These are phyloP conservation scores for Violaceomyces palustris DNA, from an alignment of 1,284 basidiomycete species.

Conservation along the genomic window DNA sequence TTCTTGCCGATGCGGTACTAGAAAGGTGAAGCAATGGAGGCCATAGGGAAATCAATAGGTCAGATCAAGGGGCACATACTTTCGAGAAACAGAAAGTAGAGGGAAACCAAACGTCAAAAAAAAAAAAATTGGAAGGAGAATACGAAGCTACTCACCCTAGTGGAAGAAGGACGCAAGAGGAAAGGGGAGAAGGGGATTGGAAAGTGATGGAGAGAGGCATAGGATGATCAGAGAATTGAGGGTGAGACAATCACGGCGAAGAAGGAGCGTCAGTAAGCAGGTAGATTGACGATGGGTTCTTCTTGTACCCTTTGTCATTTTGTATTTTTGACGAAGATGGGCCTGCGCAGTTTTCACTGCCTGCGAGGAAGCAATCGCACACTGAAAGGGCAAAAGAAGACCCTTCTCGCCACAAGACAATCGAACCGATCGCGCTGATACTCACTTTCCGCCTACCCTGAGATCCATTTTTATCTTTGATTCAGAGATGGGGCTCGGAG, in stretches of 20 bases:
- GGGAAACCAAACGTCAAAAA: neutral
- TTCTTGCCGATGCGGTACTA: constrained; percentile 87
- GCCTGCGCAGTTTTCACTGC: neutral
- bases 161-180: neutral
- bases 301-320: neutral
- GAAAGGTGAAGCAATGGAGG: too few species aligned
- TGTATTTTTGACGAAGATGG: neutral
- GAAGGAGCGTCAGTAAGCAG: neutral
- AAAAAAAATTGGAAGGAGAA: neutral
- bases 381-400: neutral
- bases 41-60: too few species aligned
- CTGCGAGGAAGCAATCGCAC: neutral
- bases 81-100: neutral
- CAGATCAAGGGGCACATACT: too few species aligned
- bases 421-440: neutral
- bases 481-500: constrained; percentile 20
- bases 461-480: constrained; percentile 65
- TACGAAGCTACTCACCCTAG: neutral
- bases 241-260: too few species aligned
- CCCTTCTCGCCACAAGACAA: neutral
- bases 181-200: neutral
- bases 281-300: neutral
- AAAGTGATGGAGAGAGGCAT: neutral
- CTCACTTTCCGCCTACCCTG: constrained; percentile 91
- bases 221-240: too few species aligned